Conservation (phyloP, 257 asterid species). For the Solanum sejunctum region DNA sequence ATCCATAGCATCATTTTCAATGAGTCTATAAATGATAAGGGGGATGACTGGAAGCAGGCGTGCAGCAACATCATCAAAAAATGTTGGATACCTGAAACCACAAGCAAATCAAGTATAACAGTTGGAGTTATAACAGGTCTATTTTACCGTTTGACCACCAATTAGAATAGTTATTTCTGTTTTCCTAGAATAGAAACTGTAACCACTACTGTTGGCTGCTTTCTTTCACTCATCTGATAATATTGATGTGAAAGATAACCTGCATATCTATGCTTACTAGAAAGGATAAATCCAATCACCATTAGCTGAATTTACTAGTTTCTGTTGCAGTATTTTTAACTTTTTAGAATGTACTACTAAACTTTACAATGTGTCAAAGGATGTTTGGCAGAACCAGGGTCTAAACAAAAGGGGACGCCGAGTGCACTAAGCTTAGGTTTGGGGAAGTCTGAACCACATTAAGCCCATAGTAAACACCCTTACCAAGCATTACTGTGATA, state of each 20-base stretch:
- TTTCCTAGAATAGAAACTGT: not conserved
- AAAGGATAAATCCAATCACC: not conserved
- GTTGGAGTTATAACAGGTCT: not conserved
- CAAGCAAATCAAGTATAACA: not conserved
- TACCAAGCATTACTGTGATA: not conserved
- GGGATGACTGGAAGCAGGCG: conserved; percentile 95
- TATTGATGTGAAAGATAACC: not conserved
- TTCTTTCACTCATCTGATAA: not conserved
- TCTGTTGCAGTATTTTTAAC: not conserved
- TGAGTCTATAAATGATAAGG: conserved; percentile 64
- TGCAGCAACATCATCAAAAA: conserved; percentile 94
- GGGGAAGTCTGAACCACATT: not conserved
- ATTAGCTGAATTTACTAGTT: not conserved
- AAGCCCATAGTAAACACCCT: not conserved
- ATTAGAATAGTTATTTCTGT: not conserved
- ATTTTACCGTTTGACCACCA: not conserved
- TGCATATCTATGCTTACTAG: not conserved
- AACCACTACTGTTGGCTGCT: not conserved
- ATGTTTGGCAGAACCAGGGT: not conserved
- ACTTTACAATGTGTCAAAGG: not conserved
- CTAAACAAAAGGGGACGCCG: not conserved
- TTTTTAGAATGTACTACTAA: not conserved
- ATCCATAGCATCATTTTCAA: conserved; percentile 89
- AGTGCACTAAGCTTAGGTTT: not conserved
- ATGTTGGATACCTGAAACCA: conserved; percentile 73